Conservation (phyloP, 1,284 basidiomycete species). For the Leccinum subrobustum region DNA sequence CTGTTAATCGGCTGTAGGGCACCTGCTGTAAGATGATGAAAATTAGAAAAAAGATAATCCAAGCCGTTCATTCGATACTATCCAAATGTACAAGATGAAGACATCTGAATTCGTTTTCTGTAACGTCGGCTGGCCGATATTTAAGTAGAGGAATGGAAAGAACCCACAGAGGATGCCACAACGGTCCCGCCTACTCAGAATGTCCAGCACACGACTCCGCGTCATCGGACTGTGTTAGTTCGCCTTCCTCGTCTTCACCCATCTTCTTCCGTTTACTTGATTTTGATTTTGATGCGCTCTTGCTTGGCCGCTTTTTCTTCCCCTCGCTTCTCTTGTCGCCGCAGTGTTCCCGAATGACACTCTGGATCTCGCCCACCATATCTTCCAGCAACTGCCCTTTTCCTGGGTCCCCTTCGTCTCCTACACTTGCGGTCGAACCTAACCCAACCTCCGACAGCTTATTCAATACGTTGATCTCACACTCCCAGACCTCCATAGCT, state of each 20-base stretch:
- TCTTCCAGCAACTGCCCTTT: conserved; percentile 5
- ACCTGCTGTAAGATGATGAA: conserved; percentile 11
- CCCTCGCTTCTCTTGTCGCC: conserved; percentile 6
- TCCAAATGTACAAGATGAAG: conserved; percentile 2
- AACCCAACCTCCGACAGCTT: conserved; percentile 37
- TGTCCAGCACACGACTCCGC: conserved; percentile 3
- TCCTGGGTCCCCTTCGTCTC: neutral
- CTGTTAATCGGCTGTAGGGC: conserved; percentile 26
- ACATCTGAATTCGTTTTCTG: neutral
- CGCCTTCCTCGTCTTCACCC: conserved; percentile 8
- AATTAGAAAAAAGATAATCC: neutral
- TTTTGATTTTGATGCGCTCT: neutral
- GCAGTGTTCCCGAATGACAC: conserved; percentile 17
- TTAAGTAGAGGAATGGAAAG: neutral
- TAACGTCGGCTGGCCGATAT: neutral
- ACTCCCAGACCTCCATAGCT: conserved; percentile 64
- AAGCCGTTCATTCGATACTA: neutral
- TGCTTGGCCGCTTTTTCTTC: conserved; percentile 1
- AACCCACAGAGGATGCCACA: neutral
- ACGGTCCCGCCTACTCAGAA: neutral
- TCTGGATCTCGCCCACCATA: conserved; percentile 15
- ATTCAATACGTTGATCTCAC: conserved; percentile 67
- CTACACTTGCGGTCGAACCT: neutral
- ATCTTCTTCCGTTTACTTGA: conserved; percentile 9
- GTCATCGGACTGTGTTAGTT: conserved; percentile 11